Evolutionary conservation across 306 rosid species (phyloP), one percentile per base, ranked within the genome.

Genomic region (Prunus fruticosa): DNA sequence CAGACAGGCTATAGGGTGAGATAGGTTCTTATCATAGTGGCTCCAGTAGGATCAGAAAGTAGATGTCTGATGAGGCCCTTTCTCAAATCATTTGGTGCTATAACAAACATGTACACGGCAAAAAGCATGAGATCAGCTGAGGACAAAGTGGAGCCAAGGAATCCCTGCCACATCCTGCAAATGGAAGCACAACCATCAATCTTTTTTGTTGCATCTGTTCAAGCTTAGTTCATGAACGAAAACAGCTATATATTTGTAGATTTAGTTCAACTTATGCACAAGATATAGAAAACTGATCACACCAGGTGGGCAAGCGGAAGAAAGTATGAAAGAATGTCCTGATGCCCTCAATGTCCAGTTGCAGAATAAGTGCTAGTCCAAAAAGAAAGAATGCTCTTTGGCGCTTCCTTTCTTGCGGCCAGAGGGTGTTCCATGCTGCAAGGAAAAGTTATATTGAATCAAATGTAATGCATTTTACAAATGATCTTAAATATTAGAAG

Each of bases 371-470:
- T 3, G 99, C 99, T 76, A 95, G 86, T 78, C 99, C 99, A 64
- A 95, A 92, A 65, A 95, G 93, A 80, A 95, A 92, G 91, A 95
- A 95, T 22, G 99, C 89, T 82, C 97, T 85, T 78, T 92, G 97
- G 53, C 99, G 97, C 74, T 92, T 95, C 87, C 96, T 90, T 86
- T 95, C 99, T 86, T 83, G 97, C 15, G 96, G 97, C 99, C 99
- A 92, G 61, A 95, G 99, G 32, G 97, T 76, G 69, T 89, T 82
- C 99, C 99, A 95, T 58, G 99, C 99, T 95, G 86, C 74, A 83
- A 62, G 16, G 3, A 60, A 52, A 20, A 20, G 66, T 57, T 43
- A 69, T 34, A 47, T 57, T 69, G 71, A 14, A 13, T 11, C 32
- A 62, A 38, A 71, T 74, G 73, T 63, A 58, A 52, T 62, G 7